These are phyloP conservation scores for Kodamaea sp. DNA, from an alignment of 1,139 yeast species.

Conservation along the genomic window DNA sequence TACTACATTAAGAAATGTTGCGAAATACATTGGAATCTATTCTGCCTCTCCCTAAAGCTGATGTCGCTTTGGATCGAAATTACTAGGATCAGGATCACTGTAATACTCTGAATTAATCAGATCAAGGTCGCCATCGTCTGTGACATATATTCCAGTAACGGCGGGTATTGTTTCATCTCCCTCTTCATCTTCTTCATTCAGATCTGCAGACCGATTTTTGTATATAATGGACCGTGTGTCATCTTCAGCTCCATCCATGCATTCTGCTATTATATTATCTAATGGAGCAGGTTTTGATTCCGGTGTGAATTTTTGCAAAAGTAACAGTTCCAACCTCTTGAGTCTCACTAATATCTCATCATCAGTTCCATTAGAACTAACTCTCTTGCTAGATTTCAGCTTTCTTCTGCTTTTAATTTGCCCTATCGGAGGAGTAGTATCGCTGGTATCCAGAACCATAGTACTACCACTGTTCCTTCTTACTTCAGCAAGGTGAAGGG, in stretches of 20 bases:
- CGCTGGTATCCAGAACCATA: slow-evolving; percentile 2
- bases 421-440: slow-evolving; percentile 1
- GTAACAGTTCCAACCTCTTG: slow-evolving; percentile 11
- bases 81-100: neutral
- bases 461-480: slow-evolving; percentile 4
- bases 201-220: slow-evolving; percentile 1
- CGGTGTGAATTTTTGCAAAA: slow-evolving; percentile 4
- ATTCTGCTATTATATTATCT: slow-evolving; percentile 6
- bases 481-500: slow-evolving; percentile 6
- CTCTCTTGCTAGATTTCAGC: neutral
- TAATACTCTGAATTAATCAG: slow-evolving; percentile 6
- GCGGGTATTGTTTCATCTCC: neutral
- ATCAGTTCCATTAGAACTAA: slow-evolving; percentile 2
- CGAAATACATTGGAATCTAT: too few relatives aligned
- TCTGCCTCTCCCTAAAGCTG: too few relatives aligned
- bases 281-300: neutral
- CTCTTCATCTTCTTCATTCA: slow-evolving; percentile 1
- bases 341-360: slow-evolving; percentile 12
- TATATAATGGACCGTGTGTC: slow-evolving; percentile 6
- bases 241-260: slow-evolving; percentile 1
- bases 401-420: slow-evolving; percentile 1
- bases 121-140: slow-evolving; percentile 5
- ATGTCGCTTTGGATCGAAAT: too few relatives aligned
- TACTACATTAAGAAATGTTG: too few relatives aligned
- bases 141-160: slow-evolving; percentile 3